Percentiles rank a stretch among this genome's conserved stretches.
These are phyloP conservation scores for Sarcomyxa edulis DNA, from an alignment of 768 basidiomycete genomes.

Conservation along the genomic window DNA sequence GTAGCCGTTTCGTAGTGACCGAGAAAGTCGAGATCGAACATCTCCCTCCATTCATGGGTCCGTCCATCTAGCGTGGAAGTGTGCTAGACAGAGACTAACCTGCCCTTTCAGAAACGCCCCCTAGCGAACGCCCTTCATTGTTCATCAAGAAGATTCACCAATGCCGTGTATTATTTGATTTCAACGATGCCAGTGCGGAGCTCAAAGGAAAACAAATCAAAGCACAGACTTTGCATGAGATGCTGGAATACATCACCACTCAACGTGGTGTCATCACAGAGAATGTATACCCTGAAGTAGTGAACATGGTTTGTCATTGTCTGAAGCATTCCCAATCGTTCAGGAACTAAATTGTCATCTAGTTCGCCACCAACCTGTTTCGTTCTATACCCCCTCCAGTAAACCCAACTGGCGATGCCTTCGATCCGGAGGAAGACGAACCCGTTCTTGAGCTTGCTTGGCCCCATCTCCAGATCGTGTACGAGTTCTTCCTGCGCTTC, in stretches of 20 bases:
- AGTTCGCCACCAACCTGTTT: constrained; percentile 99
- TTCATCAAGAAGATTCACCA: constrained; percentile 95
- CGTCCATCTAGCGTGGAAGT: constrained; percentile 18
- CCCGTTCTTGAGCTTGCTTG: constrained; percentile 98
- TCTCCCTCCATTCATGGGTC: constrained; percentile 85
- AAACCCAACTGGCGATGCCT: constrained; percentile 96
- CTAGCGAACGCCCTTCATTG: constrained; percentile 81
- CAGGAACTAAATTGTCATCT: constrained; percentile 12
- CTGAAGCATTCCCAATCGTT: constrained; percentile 6
- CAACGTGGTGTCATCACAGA: constrained; percentile 96
- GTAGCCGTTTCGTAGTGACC: constrained; percentile 92
- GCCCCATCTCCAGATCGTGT: constrained; percentile 99
- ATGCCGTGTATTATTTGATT: constrained; percentile 96
- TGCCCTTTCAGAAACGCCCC: constrained; percentile 68
- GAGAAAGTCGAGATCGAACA: constrained; percentile 97
- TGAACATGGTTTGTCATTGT: constrained; percentile 77
- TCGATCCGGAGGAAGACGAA: constrained; percentile 99
- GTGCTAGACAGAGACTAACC: constrained; percentile 7
- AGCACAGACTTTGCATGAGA: constrained; percentile 94
- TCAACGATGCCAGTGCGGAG: constrained; percentile 95
- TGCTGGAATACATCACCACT: constrained; percentile 98
- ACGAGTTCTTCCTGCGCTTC: constrained; percentile 99
- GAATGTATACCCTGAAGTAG: constrained; percentile 96
- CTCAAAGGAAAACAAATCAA: constrained; percentile 98
- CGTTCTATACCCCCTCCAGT: constrained; percentile 99